Conservation (phyloP, 2,329 filamentous ascomycete genomes). For the Rugonectria rugulosa region DNA sequence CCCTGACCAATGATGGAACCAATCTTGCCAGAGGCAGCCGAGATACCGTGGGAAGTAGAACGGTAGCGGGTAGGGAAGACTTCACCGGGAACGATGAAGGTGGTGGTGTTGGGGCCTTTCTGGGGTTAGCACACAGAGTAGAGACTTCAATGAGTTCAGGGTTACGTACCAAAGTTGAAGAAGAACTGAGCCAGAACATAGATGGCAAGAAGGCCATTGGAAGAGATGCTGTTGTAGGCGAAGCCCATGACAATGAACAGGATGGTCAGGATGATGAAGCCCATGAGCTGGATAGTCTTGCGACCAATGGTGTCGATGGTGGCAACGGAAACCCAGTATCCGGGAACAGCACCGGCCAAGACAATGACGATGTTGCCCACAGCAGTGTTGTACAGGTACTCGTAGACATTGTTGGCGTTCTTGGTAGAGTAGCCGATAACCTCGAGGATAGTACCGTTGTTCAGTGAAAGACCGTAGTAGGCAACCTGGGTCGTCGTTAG, state of each 20-base stretch:
- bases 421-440: slow-evolving; percentile 73
- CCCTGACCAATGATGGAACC: slow-evolving; percentile 65
- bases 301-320: slow-evolving; percentile 78
- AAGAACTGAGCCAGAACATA: slow-evolving; percentile 66
- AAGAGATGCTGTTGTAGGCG: slow-evolving; percentile 61
- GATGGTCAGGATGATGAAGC: slow-evolving; percentile 67
- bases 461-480: not conserved
- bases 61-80: slow-evolving; percentile 65
- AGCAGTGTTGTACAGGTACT: slow-evolving; percentile 76
- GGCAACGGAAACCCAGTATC: slow-evolving; percentile 82
- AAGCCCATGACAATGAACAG: slow-evolving; percentile 71
- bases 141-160: too few species aligned
- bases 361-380: slow-evolving; percentile 82
- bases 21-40: slow-evolving; percentile 62
- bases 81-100: slow-evolving; percentile 64
- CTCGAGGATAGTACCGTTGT: slow-evolving; percentile 69
- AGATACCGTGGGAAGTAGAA: slow-evolving; percentile 65
- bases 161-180: slow-evolving; percentile 59
- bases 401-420: slow-evolving; percentile 64
- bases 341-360: slow-evolving; percentile 79
- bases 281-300: slow-evolving; percentile 77
- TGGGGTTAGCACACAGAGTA: not conserved
- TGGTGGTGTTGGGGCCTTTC: slow-evolving; percentile 62
- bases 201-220: slow-evolving; percentile 62
- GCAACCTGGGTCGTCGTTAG: too few species aligned